phyloP scores from a whole-genome alignment of 345 rosid genomes.

The Odontarrhena argentea region DNA sequence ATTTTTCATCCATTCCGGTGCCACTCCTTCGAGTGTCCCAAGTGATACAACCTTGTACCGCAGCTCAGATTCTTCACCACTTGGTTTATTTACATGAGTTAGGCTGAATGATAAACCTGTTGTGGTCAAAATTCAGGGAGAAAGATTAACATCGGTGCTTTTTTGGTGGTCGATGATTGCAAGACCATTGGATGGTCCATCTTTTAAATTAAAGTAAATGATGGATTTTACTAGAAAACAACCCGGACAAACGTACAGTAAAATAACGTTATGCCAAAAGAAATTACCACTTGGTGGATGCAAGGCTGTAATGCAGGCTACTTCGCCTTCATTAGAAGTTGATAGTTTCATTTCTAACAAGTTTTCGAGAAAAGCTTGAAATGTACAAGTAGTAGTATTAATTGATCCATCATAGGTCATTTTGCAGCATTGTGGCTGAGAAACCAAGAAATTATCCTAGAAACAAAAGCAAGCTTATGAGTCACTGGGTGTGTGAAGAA shows the following conservation, averaged over 20 bases:
- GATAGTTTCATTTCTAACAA: constrained; percentile 74
- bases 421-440: constrained; percentile 63
- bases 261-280: constrained; percentile 3
- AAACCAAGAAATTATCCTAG: constrained; percentile 35
- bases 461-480: constrained; percentile 24
- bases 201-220: neutral
- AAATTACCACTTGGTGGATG: constrained; percentile 87
- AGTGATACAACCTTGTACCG: constrained; percentile 58
- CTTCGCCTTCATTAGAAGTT: constrained; percentile 48
- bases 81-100: constrained; percentile 48
- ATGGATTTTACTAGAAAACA: constrained; percentile 7
- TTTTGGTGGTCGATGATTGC: constrained; percentile 15
- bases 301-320: constrained; percentile 53
- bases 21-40: constrained; percentile 80
- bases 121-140: constrained; percentile 27
- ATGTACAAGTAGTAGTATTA: constrained; percentile 48
- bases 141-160: constrained; percentile 16
- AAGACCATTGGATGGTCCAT: too few species aligned
- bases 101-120: constrained; percentile 85
- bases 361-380: constrained; percentile 70
- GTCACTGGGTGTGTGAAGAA: constrained; percentile 20
- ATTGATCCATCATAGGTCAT: constrained; percentile 40
- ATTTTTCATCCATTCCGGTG: constrained; percentile 93
- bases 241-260: neutral
- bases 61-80: constrained; percentile 58